A percentile compares a stretch with the other conserved stretches of the same genome.
Evolutionary conservation across 257 asterid species (phyloP).

Genomic region (Mitragyna speciosa): DNA sequence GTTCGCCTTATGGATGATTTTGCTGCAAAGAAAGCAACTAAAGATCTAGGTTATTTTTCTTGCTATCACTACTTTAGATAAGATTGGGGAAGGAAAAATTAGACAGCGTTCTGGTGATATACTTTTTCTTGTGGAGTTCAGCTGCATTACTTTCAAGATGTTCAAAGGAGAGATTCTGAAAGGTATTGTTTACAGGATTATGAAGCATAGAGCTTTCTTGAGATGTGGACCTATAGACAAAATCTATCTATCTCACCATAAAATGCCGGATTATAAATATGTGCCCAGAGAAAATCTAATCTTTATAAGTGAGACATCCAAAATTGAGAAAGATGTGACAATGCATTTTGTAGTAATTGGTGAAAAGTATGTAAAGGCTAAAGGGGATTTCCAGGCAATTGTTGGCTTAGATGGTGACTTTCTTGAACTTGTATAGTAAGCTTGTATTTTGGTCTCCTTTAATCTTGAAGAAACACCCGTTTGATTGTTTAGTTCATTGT

Average conservation of each 20-base stretch:
- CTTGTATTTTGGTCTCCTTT: background rate
- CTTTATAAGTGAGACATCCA: conserved; percentile 45
- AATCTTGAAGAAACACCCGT: background rate
- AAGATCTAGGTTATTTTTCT: conserved; percentile 62
- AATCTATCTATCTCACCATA: conserved; percentile 56
- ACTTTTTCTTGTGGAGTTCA: conserved; percentile 66
- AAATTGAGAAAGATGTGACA: conserved; percentile 48
- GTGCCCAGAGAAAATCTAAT: conserved; percentile 60
- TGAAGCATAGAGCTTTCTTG: conserved; percentile 68
- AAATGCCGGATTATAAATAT: conserved; percentile 56
- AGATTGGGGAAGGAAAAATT: conserved; percentile 57
- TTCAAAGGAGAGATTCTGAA: conserved; percentile 67
- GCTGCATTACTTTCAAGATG: conserved; percentile 78
- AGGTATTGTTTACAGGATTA: conserved; percentile 60
- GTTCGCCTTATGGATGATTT: conserved; percentile 59
- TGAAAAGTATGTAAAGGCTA: conserved; percentile 65
- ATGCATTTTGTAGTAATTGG: conserved; percentile 56
- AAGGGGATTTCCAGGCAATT: conserved; percentile 60
- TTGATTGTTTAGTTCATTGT: background rate
- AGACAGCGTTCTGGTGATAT: conserved; percentile 53
- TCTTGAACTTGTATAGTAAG: conserved; percentile 57
- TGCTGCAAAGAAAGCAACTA: conserved; percentile 57
- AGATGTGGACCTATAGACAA: conserved; percentile 66
- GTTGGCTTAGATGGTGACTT: conserved; percentile 72
- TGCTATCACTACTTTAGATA: conserved; percentile 65